These are phyloP conservation scores for Achaetomiella virescens DNA, from an alignment of 495 filamentous ascomycete species.

Conservation along the genomic window DNA sequence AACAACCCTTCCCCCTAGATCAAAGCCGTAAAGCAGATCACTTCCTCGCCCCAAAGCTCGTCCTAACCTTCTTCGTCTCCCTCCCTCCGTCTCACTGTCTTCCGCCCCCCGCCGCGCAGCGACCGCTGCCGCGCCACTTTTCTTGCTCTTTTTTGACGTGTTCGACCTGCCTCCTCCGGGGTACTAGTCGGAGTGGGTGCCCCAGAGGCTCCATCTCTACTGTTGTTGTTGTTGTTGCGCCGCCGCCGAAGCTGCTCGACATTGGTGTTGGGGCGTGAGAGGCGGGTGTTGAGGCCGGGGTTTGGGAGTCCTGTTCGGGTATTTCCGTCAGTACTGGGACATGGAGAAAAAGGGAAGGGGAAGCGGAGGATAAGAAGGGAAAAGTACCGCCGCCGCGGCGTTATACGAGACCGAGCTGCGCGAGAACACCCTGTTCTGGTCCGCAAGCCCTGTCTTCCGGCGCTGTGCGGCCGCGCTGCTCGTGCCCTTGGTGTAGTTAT, in stretches of 20 bases:
- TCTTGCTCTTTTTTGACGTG: constrained; percentile 39
- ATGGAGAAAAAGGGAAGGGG: neutral
- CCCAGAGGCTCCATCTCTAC: constrained; percentile 34
- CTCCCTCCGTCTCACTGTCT: constrained; percentile 48
- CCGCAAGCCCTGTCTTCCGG: constrained; percentile 44
- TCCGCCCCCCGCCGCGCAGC: constrained; percentile 23
- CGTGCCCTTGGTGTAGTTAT: constrained; percentile 89
- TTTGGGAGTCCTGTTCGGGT: constrained; percentile 31
- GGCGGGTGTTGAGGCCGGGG: constrained; percentile 35
- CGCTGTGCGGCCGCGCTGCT: constrained; percentile 42
- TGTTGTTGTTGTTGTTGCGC: constrained; percentile 6
- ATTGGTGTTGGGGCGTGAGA: constrained; percentile 45
- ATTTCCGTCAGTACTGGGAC: neutral
- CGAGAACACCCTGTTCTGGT: constrained; percentile 53
- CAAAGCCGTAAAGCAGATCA: constrained; percentile 22
- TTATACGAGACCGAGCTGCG: constrained; percentile 55
- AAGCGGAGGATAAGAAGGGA: neutral
- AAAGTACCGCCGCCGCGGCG: constrained; percentile 24
- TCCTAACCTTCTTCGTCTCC: constrained; percentile 46
- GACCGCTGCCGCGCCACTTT: constrained; percentile 17
- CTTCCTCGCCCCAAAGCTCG: constrained; percentile 48
- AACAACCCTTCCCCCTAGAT: no score
- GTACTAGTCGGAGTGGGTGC: constrained; percentile 43
- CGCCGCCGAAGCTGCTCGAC: constrained; percentile 37
- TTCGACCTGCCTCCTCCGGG: constrained; percentile 20